phyloP scores from a whole-genome alignment of 495 filamentous ascomycete genomes.

The Neurospora cerealis region DNA sequence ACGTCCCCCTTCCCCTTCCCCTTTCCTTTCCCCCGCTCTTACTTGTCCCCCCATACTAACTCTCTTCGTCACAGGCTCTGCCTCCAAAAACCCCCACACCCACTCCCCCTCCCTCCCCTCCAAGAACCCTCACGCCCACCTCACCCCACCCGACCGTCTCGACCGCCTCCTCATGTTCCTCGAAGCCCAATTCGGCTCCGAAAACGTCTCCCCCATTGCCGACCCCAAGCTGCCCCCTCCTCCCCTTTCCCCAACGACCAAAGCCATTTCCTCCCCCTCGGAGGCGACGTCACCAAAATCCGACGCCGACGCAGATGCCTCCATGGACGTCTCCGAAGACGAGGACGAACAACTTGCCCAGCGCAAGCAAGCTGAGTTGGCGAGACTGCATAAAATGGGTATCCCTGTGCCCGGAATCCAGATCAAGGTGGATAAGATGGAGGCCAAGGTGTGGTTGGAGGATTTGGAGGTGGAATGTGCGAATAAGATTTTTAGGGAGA shows the following conservation, averaged over 20 bases:
- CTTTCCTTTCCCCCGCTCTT: background rate
- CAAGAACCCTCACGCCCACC: conserved; percentile 60
- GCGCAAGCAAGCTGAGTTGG: conserved; percentile 42
- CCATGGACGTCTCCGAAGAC: conserved; percentile 31
- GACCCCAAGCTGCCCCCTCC: conserved; percentile 45
- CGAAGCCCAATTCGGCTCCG: conserved; percentile 85
- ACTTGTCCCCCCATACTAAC: conserved; percentile 8
- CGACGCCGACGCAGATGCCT: conserved; percentile 26
- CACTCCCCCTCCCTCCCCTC: conserved; percentile 32
- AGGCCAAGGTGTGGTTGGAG: conserved; percentile 86
- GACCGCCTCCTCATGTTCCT: conserved; percentile 87
- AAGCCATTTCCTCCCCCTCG: conserved; percentile 4
- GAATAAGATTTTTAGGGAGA: conserved; percentile 60
- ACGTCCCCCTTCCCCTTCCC: conserved; percentile 20
- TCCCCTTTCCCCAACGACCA: conserved; percentile 12
- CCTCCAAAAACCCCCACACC: conserved; percentile 47
- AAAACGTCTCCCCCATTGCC: conserved; percentile 63
- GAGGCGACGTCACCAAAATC: conserved; percentile 8
- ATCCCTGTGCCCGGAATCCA: conserved; percentile 82
- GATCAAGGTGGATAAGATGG: conserved; percentile 79
- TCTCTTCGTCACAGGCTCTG: conserved; percentile 29
- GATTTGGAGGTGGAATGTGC: conserved; percentile 78
- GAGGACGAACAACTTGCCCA: conserved; percentile 31
- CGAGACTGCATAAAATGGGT: conserved; percentile 62
- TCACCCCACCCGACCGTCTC: conserved; percentile 64